Conservation (phyloP, 2,329 filamentous ascomycete genomes). For the Colletotrichum shisoi region DNA sequence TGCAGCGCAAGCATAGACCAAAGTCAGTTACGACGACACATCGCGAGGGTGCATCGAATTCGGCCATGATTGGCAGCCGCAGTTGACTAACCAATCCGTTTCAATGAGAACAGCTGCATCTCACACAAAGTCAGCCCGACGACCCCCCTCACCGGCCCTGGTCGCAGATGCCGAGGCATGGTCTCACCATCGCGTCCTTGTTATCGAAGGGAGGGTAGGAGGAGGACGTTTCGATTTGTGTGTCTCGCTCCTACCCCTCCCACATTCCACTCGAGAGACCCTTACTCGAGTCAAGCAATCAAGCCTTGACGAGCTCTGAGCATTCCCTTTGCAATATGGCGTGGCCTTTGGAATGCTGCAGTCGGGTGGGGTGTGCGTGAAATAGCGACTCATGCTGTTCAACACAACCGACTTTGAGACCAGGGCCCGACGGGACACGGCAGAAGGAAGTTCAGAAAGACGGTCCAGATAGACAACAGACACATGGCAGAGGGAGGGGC, state of each 20-base stretch:
- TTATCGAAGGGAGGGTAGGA: not conserved
- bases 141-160: slow-evolving; percentile 14
- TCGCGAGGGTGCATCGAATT: slow-evolving; percentile 11
- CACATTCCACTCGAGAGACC: not conserved
- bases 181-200: slow-evolving; percentile 14
- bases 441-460: not conserved
- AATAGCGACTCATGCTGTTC: slow-evolving; percentile 1
- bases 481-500: too few species aligned
- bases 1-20: not conserved
- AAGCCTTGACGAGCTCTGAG: slow-evolving; percentile 22
- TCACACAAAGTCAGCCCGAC: slow-evolving; percentile 9
- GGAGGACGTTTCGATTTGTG: not conserved
- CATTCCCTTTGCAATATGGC: slow-evolving; percentile 32
- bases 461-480: not conserved
- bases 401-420: slow-evolving; percentile 8
- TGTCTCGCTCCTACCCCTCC: not conserved
- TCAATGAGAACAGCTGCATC: slow-evolving; percentile 12
- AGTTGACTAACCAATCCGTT: not conserved
- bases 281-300: too few species aligned
- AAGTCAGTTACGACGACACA: slow-evolving; percentile 25
- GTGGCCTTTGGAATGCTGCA: slow-evolving; percentile 8
- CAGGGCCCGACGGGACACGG: slow-evolving; percentile 16
- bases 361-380: slow-evolving; percentile 11
- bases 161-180: slow-evolving; percentile 12
- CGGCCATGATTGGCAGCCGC: slow-evolving; percentile 21